Conservation (phyloP, 2,329 filamentous ascomycete genomes). For the Phoma sp. region DNA sequence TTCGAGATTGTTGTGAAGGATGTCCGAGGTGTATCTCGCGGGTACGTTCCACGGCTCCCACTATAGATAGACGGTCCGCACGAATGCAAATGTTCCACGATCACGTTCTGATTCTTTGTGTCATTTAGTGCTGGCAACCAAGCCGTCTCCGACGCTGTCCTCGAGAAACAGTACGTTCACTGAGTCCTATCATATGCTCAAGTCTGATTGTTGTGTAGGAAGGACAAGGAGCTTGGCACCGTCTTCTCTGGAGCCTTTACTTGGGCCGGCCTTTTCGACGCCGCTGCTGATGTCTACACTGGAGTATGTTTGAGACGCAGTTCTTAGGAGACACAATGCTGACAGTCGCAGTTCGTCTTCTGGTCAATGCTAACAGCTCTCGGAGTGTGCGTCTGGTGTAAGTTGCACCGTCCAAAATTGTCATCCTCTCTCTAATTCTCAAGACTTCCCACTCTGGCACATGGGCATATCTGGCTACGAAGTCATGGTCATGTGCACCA, state of each 20-base stretch:
- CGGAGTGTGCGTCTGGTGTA: constrained; percentile 91
- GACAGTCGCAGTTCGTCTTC: constrained; percentile 76
- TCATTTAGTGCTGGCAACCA: constrained; percentile 55
- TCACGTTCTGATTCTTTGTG: constrained; percentile 44
- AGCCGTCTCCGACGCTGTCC: constrained; percentile 51
- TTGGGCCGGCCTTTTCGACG: constrained; percentile 76
- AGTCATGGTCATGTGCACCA: constrained; percentile 80
- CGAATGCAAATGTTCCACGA: constrained; percentile 46
- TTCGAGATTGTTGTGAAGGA: constrained; percentile 90
- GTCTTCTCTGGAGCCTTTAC: constrained; percentile 75
- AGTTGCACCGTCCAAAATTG: constrained; percentile 48
- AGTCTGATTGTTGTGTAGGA: constrained; percentile 59
- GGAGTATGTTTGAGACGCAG: constrained; percentile 64
- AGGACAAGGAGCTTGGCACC: constrained; percentile 73
- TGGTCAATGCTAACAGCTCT: constrained; percentile 94
- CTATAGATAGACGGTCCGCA: constrained; percentile 67
- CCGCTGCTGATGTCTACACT: constrained; percentile 86
- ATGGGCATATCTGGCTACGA: constrained; percentile 99
- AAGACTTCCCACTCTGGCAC: constrained; percentile 95
- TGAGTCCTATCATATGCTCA: not conserved
- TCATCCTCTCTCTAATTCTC: constrained; percentile 20
- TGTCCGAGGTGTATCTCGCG: constrained; percentile 88
- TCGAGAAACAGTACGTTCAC: constrained; percentile 75
- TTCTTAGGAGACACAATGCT: not conserved
- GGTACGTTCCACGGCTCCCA: constrained; percentile 98